Evolutionary conservation across 768 basidiomycete genomes (phyloP), one percentile per base, ranked within the genome.

Genomic region (Chiua virens): DNA sequence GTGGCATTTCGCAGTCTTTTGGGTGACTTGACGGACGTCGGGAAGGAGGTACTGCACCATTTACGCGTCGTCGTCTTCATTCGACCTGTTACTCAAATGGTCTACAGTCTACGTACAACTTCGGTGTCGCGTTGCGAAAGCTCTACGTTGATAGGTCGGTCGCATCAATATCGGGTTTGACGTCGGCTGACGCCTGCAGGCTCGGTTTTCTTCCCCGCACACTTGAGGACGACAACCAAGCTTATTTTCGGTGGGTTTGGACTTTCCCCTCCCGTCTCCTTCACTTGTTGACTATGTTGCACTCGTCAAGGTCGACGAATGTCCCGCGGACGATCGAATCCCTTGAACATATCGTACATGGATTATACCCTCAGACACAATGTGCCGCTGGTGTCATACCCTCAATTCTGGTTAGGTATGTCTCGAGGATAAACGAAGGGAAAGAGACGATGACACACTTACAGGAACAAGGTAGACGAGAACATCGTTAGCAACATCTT

Each of bases 281-380:
- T 25, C 8, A 23, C 28, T 25, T 38, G 10, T 22, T 51, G 42
- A 47, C 25, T 8, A 4, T 13, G 30, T 35, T 23, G 14, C 17
- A 8, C 36, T 48, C 30, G 23, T 49, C 9, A 44, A 84, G 85
- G 42, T 86, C 81, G 15, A 92, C 90, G 3, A 86, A 88, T 60
- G 81, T 92, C 65, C 80, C 88, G 0, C 76, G 90, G 30, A 91
- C 89, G 6, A 82, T 85, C 15, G 87, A 91, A 58, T 84, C 84
- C 0, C 68, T 90, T 17, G 83, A 87, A 56, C 83, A 92, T 55
- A 73, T 91, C 32, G 72, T 87, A n/a, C 76, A 83, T 44, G 89
- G 89, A 2, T 64, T 92, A 42, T 92, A 89, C 58, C 86, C 86
- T 2, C 67, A 71, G 8, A 54, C 67, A 5, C 80, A 80, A 60